Evolutionary conservation across 345 rosid genomes (phyloP), one percentile per base, ranked within the genome.

Genomic region (Eucalyptus virginea): DNA sequence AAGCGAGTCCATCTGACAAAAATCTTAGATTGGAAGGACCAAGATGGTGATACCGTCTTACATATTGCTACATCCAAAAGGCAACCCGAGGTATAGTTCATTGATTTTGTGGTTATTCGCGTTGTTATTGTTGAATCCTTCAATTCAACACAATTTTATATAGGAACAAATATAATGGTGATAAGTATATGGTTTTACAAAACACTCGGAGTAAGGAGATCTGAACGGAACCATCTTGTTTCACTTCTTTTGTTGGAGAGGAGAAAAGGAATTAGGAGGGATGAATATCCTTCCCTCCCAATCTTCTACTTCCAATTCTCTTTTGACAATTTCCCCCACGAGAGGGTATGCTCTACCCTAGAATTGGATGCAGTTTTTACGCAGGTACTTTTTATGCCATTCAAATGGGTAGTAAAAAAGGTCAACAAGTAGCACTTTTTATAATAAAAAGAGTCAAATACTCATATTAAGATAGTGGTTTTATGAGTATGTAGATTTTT

Each of bases 71-170:
- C 10, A 9, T 69, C 0, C 0, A 1, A 17, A 18, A 4, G 2
- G 40, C 81, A 69, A 0, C 42, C 13, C 0, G 81, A 69, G 81
- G 44, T 69, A 69, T 69, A 2, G 12, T 34, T 69, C 44, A 17
- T 67, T 0, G 24, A 18, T 69, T 69, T 69, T 1, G 0, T 18
- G 44, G 7, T 69, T 34, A 37, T 69, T 1, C 0, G 0, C 0
- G 2, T 2, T 18, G 2, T 69, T 34, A 34, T 69, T 34, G 9
- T 69, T 34, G 0, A 2, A 69, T 34, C 4, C 81, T 32, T 34
- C 2, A 34, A 69, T 69, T 67, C 0, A 4, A 69, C 44, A 69
- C 2, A 17, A 67, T 1, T 2, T 67, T 16, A 67, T 67, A 7
- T 4, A 34, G 23, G 81, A 69, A 18, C 11, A 34, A 34, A 32